Evolutionary conservation across 164 flowering plant genomes (phyloP).

Genomic region (Aristolochia contorta): DNA sequence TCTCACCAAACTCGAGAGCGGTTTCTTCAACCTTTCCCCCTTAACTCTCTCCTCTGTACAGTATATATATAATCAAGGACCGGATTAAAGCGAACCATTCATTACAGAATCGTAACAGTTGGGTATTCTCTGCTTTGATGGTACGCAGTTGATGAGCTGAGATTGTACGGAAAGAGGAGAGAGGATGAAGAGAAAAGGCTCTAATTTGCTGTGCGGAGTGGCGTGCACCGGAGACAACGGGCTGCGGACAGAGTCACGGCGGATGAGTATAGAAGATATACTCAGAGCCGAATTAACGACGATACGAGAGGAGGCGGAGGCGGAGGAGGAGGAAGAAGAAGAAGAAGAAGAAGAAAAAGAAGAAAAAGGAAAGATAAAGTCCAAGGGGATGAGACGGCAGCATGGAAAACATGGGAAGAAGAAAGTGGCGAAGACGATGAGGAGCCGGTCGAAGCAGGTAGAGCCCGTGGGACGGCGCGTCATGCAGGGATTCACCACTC

Average conservation of each 20-base stretch:
- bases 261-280: slow-evolving; percentile 35
- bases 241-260: slow-evolving; percentile 16
- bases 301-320: slow-evolving; percentile 40
- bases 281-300: slow-evolving; percentile 33
- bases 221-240: background rate
- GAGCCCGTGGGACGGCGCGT: background rate
- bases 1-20: too few species aligned
- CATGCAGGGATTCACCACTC: background rate
- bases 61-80: too few species aligned
- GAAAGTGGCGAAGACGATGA: slow-evolving; percentile 8
- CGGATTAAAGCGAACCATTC: too few species aligned
- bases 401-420: slow-evolving; percentile 6
- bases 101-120: too few species aligned
- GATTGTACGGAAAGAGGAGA: background rate
- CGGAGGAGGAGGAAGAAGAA: slow-evolving; percentile 6
- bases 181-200: background rate
- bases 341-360: background rate
- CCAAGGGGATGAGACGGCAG: too few species aligned
- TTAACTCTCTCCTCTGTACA: too few species aligned
- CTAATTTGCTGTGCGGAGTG: background rate
- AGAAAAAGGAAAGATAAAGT: too few species aligned
- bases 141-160: too few species aligned
- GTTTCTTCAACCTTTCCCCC: too few species aligned
- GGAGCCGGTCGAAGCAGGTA: too few species aligned
- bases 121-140: too few species aligned